A percentile compares a stretch with the other conserved stretches of the same genome.
Conservation (phyloP, 2,329 filamentous ascomycete species). For the Claviceps purpurea region DNA sequence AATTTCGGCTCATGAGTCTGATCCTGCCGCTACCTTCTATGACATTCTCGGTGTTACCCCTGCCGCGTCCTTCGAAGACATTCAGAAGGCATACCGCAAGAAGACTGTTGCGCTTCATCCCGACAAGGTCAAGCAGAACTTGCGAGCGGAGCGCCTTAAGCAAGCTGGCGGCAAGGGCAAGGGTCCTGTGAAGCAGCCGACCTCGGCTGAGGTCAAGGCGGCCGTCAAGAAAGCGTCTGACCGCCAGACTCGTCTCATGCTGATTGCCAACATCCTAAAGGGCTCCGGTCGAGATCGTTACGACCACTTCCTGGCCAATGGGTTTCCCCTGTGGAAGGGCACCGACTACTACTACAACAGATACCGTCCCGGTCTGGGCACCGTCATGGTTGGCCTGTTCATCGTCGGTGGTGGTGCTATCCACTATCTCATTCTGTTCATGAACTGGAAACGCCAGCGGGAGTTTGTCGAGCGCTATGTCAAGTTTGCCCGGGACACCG, state of each 20-base stretch:
- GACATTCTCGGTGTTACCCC: constrained; percentile 71
- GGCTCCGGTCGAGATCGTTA: constrained; percentile 74
- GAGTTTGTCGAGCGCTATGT: constrained; percentile 91
- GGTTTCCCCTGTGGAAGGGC: constrained; percentile 92
- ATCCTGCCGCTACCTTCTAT: constrained; percentile 78
- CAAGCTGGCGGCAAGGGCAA: constrained; percentile 32
- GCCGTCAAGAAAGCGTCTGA: constrained; percentile 72
- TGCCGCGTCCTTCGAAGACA: constrained; percentile 67
- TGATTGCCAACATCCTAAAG: constrained; percentile 76
- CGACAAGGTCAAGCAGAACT: constrained; percentile 84
- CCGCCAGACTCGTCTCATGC: constrained; percentile 68
- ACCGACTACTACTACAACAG: constrained; percentile 97
- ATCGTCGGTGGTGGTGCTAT: constrained; percentile 69
- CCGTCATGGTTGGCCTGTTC: constrained; percentile 71
- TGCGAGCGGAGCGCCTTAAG: constrained; percentile 55
- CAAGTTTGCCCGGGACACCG: constrained; percentile 71
- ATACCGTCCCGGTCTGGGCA: constrained; percentile 80
- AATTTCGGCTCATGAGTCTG: constrained; percentile 62
- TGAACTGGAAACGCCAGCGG: constrained; percentile 78
- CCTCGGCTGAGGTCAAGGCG: constrained; percentile 59
- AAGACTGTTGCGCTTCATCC: constrained; percentile 75
- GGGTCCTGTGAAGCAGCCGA: constrained; percentile 56
- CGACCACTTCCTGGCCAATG: constrained; percentile 84
- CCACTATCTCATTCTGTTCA: constrained; percentile 75
- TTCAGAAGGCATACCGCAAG: constrained; percentile 89